These are phyloP conservation scores for Xenosphaeropsis pyriputrescens DNA, from an alignment of 2,329 filamentous ascomycete genomes.

Conservation along the genomic window DNA sequence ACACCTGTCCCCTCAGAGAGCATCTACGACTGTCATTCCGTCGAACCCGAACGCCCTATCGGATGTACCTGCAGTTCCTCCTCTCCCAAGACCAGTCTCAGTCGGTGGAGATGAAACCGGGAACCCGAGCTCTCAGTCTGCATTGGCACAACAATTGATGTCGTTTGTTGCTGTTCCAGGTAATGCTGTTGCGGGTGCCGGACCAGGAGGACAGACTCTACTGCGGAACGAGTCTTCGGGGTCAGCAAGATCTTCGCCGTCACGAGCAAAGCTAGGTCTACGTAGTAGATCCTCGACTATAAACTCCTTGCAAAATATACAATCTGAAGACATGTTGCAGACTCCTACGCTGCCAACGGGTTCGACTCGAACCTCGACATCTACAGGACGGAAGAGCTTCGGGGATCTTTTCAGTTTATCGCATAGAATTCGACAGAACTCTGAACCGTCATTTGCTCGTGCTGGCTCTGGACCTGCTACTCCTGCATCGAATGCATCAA, in stretches of 20 bases:
- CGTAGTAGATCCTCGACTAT: slow-evolving; percentile 80
- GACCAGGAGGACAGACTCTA: slow-evolving; percentile 24
- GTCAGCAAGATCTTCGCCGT: slow-evolving; percentile 57
- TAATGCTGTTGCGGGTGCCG: slow-evolving; percentile 14
- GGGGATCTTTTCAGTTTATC: slow-evolving; percentile 72
- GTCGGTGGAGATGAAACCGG: background rate
- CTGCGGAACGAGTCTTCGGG: slow-evolving; percentile 44
- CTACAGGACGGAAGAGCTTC: slow-evolving; percentile 85
- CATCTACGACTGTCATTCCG: slow-evolving; percentile 28
- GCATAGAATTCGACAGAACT: slow-evolving; percentile 65
- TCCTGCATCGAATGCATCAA: slow-evolving; percentile 56
- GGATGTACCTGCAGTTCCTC: slow-evolving; percentile 19
- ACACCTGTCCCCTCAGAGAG: slow-evolving; percentile 22
- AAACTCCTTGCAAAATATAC: slow-evolving; percentile 63
- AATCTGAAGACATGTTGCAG: slow-evolving; percentile 54
- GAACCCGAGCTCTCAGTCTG: background rate
- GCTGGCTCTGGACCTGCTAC: slow-evolving; percentile 59
- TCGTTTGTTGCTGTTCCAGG: slow-evolving; percentile 3
- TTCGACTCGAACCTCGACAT: slow-evolving; percentile 56
- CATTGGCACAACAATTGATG: background rate
- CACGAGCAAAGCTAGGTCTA: slow-evolving; percentile 40
- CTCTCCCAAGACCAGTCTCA: slow-evolving; percentile 19
- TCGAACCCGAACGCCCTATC: slow-evolving; percentile 20
- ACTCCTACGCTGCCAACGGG: slow-evolving; percentile 38
- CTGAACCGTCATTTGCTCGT: slow-evolving; percentile 51